Base-by-base conservation (phyloP, 257 asterid genomes). In the Solanum appendiculatum region DNA sequence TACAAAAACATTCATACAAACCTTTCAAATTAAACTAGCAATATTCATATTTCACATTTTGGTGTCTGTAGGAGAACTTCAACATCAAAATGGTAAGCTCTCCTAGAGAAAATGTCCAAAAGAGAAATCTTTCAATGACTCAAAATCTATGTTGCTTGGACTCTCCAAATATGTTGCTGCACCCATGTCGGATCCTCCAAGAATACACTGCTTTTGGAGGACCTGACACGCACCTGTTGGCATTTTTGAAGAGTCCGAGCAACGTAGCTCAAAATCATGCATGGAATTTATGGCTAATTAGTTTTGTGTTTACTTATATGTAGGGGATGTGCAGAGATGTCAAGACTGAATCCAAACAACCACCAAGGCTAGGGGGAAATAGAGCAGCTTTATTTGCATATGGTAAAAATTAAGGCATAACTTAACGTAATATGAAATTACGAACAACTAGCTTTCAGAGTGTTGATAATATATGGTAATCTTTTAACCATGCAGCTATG, bases 311-410 rank as follows among this genome's bases (percentile, higher is more conserved):
- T 20, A 29, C 39, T 69, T 83, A 27, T 75, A 11, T 83, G 60
- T 92, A 93, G 96, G 93, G 92, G 5, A 86, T 89, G 82, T 85
- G 88, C 75, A 82, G 86, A 78, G 90, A 90, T 87, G 87, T 80
- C 25, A 83, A 84, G 15, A 85, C 37, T 70, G 87, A 83, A 75
- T 54, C 83, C 60, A 88, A 86, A 70, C 88, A 91, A 83, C 86
- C 85, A 33, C 85, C 84, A 36, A 91, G 68, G 80, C 92, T 84
- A 48, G 96, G 95, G 88, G 96, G 95, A 77, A 82, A 31, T 37
- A 90, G 93, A 88, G 94, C 95, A 48, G 36, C 95, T 46, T 23
- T 91, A 33, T 92, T 92, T 70, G 94, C 89, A 68, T 91, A 88
- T 72, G 94, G 96, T 93, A 90, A 51, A 27, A 25, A 5, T 46